A percentile compares a stretch with the other conserved stretches of the same genome.
Conservation (phyloP, 306 rosid species). For the Vicia villosa region DNA sequence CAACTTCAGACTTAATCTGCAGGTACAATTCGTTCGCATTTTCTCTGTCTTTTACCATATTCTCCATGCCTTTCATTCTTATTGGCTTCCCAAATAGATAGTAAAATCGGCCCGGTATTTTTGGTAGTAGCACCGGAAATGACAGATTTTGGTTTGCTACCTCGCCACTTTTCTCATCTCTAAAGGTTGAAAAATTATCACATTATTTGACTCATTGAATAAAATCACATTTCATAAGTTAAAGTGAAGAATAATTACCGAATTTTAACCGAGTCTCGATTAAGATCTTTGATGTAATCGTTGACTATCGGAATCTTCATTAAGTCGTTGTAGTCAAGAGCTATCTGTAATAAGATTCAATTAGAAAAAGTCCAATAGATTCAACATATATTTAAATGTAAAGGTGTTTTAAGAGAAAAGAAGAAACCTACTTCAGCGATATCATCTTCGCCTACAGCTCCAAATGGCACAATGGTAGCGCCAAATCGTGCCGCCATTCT, state of each 20-base stretch:
- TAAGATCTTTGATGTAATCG: slow-evolving; percentile 40
- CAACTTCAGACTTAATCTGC: slow-evolving; percentile 76
- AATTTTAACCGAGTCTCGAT: slow-evolving; percentile 36
- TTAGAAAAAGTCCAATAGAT: background rate
- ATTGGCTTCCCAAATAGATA: slow-evolving; percentile 86
- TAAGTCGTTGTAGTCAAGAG: slow-evolving; percentile 74
- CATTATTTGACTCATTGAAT: background rate
- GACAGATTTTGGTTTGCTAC: slow-evolving; percentile 48
- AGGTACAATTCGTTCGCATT: slow-evolving; percentile 71
- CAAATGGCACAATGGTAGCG: slow-evolving; percentile 94
- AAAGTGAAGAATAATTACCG: slow-evolving; percentile 54
- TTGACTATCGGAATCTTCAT: slow-evolving; percentile 60
- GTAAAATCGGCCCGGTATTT: slow-evolving; percentile 85
- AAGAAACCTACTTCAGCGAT: slow-evolving; percentile 61
- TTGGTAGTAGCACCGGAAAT: slow-evolving; percentile 58
- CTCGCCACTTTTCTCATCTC: slow-evolving; percentile 63
- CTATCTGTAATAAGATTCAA: slow-evolving; percentile 57
- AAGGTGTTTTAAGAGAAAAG: slow-evolving; percentile 12
- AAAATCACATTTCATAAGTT: background rate
- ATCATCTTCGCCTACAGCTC: slow-evolving; percentile 95
- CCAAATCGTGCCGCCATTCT: slow-evolving; percentile 96
- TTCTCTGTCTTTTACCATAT: slow-evolving; percentile 61
- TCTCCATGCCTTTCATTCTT: slow-evolving; percentile 68
- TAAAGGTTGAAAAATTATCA: slow-evolving; percentile 17
- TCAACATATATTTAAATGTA: too few species aligned